These are phyloP conservation scores for Rhynchospora breviuscula DNA, from an alignment of 176 grass and related monocot species.

Conservation along the genomic window DNA sequence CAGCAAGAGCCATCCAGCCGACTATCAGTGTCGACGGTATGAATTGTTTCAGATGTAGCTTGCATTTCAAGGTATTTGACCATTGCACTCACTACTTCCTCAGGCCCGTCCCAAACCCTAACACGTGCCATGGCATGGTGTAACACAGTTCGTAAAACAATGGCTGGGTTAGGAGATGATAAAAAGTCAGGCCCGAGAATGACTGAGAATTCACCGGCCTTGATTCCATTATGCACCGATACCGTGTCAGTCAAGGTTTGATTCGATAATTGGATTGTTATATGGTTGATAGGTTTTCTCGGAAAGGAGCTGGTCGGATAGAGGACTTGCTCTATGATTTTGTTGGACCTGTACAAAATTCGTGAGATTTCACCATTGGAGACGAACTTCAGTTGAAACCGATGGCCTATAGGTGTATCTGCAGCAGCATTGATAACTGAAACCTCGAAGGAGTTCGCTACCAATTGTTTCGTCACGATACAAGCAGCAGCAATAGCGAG, in stretches of 20 bases:
- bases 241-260: not conserved
- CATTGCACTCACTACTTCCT: conserved; percentile 22
- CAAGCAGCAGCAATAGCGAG: conserved; percentile 35
- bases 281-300: conserved; percentile 18
- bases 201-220: conserved; percentile 20
- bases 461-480: conserved; percentile 48
- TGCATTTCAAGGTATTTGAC: conserved; percentile 21
- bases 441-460: conserved; percentile 45
- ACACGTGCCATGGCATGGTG: conserved; percentile 23
- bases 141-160: conserved; percentile 10
- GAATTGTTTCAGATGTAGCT: not conserved
- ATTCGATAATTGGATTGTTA: conserved; percentile 20
- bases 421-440: conserved; percentile 18
- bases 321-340: conserved; percentile 41
- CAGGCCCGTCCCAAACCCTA: conserved; percentile 26
- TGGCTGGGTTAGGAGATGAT: not conserved
- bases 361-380: conserved; percentile 63
- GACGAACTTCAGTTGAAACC: conserved; percentile 60
- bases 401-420: not conserved
- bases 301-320: conserved; percentile 61
- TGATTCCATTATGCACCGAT: not conserved
- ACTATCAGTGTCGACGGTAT: not conserved
- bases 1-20: not conserved
- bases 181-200: conserved; percentile 7
- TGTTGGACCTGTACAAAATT: conserved; percentile 39